These are phyloP conservation scores for Saprolegnia parasitica DNA, from an alignment of 352 stramenopile genomes.

Conservation along the genomic window DNA sequence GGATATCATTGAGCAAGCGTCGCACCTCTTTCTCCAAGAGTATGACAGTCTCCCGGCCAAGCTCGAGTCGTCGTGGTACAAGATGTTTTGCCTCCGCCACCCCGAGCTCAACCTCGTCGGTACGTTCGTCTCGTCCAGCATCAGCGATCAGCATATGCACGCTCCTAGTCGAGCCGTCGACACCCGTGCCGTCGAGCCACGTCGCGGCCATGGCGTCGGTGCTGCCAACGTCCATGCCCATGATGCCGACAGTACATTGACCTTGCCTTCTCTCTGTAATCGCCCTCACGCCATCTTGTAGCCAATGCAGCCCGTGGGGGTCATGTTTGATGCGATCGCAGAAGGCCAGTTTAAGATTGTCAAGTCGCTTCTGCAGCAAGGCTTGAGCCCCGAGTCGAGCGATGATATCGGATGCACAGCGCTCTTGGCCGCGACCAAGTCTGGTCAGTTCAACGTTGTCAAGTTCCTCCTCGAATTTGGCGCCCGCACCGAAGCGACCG, in stretches of 20 bases:
- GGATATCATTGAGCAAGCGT: conserved; percentile 9
- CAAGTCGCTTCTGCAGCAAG: conserved; percentile 16
- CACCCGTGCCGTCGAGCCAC: not conserved
- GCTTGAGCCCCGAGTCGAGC: conserved; percentile 8
- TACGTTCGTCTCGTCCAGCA: not conserved
- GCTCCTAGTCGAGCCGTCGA: not conserved
- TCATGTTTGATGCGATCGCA: conserved; percentile 16
- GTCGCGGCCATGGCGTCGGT: not conserved
- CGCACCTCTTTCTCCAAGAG: conserved; percentile 15
- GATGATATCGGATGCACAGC: conserved; percentile 22
- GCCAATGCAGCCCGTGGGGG: too few relatives aligned
- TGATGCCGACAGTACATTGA: not conserved
- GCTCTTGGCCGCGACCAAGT: conserved; percentile 16
- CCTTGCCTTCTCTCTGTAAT: too few relatives aligned
- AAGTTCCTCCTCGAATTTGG: conserved; percentile 22
- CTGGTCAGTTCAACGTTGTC: conserved; percentile 19
- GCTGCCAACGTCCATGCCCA: not conserved
- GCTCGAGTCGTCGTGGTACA: conserved; percentile 23
- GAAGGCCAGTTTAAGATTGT: conserved; percentile 16
- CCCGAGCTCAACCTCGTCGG: conserved; percentile 14
- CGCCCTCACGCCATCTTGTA: too few relatives aligned
- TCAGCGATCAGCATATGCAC: not conserved
- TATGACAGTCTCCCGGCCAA: not conserved
- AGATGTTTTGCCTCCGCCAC: conserved; percentile 19
- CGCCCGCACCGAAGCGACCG: conserved; percentile 18